Conservation (phyloP, 179 eudicot genomes). For the Amaranthus tricolor region DNA sequence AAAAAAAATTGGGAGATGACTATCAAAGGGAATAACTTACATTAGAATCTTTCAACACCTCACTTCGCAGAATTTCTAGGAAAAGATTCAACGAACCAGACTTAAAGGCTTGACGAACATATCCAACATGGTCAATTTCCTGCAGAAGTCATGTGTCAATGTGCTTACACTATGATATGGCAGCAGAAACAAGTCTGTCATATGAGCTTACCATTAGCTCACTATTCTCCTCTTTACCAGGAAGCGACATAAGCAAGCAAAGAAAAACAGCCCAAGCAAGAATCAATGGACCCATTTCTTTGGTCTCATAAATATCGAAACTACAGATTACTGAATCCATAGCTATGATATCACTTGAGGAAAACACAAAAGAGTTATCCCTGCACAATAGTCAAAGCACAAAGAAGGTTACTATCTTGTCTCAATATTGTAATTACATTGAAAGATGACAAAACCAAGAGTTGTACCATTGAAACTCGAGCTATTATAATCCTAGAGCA, state of each 20-base stretch:
- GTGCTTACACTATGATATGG: constrained; percentile 2
- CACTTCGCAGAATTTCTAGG: constrained; percentile 75
- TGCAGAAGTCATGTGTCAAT: constrained; percentile 33
- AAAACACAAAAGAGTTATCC: constrained; percentile 60
- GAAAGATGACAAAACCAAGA: neutral
- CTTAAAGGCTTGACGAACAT: constrained; percentile 90
- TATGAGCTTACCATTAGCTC: constrained; percentile 51
- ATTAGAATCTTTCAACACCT: constrained; percentile 69
- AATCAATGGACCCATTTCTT: constrained; percentile 82
- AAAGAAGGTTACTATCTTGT: constrained; percentile 8
- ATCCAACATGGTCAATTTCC: constrained; percentile 89
- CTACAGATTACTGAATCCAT: constrained; percentile 71
- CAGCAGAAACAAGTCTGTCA: neutral
- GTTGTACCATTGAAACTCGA: neutral
- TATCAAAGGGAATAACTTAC: constrained; percentile 43
- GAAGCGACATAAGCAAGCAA: constrained; percentile 78
- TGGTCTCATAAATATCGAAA: constrained; percentile 56
- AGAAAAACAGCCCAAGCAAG: constrained; percentile 94
- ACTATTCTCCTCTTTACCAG: constrained; percentile 52
- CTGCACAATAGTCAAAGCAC: constrained; percentile 39
- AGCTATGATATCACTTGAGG: constrained; percentile 65
- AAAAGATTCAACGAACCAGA: constrained; percentile 67
- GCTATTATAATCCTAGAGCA: neutral
- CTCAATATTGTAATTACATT: neutral
- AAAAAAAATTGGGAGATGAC: neutral